These are phyloP conservation scores for Cavenderia fasciculata DNA, from an alignment of 78 protist genomes.

Conservation along the genomic window DNA sequence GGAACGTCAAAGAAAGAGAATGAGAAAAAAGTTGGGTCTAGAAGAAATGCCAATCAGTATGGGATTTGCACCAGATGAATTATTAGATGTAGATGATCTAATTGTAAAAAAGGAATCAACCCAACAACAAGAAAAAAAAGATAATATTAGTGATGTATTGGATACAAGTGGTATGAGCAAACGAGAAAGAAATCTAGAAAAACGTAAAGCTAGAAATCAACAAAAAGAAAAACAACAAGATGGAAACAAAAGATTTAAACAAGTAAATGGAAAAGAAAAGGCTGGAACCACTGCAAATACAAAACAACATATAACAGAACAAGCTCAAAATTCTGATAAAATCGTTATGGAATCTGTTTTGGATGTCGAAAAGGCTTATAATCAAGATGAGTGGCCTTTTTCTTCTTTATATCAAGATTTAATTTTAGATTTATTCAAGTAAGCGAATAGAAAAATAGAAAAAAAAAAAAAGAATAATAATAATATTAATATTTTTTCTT, in stretches of 20 bases:
- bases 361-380: constrained; percentile 62
- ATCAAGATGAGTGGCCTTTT: constrained; percentile 91
- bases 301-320: constrained; percentile 82
- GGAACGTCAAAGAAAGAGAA: constrained; percentile 19
- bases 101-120: neutral
- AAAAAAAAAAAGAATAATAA: neutral
- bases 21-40: constrained; percentile 37
- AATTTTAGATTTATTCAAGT: constrained; percentile 73
- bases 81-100: constrained; percentile 27
- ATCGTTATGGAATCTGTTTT: constrained; percentile 68
- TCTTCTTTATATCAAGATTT: constrained; percentile 82
- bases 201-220: constrained; percentile 61
- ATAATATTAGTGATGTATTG: constrained; percentile 5
- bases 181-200: constrained; percentile 36
- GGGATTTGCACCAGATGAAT: too few relatives aligned
- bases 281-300: neutral
- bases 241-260: constrained; percentile 43
- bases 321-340: constrained; percentile 70
- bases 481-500: neutral
- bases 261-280: constrained; percentile 3
- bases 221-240: constrained; percentile 32
- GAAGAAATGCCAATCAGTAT: constrained; percentile 17
- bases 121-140: constrained; percentile 35
- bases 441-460: neutral
- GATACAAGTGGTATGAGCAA: constrained; percentile 67